Evolutionary conservation across 164 flowering plant genomes (phyloP), one percentile per base, ranked within the genome.

Genomic region (Paratinospora sagittata): DNA sequence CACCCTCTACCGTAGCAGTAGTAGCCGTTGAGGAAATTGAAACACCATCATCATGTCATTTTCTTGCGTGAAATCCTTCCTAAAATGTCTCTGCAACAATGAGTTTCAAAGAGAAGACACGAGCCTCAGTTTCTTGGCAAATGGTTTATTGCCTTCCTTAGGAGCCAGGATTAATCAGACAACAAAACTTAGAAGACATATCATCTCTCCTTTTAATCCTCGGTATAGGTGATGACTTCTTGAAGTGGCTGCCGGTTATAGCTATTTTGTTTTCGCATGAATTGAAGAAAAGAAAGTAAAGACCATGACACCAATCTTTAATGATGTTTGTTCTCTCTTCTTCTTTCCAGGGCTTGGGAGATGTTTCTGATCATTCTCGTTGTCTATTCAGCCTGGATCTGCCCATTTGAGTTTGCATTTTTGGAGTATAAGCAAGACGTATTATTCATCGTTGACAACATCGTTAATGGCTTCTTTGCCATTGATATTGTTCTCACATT

Each of bases 301-400:
- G 8, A 27, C 21, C 60, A 16, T 24, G 33, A 12, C 4, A 34
- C 52, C 9, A 55, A 24, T 34, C 19, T 37, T 75, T 49, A 62
- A 66, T 34, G 73, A 49, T 8, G 27, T 64, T 63, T 74, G 1
- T 8, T 52, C 19, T 21, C 26, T 27, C 10, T 66, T 74, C 61
- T 36, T 66, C 60, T 24, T 82, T 75, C 65, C 96, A 95, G 99
- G 89, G 91, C 84, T 34, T 95, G 99, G 99, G 89, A 92, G 88
- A 90, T 86, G 86, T 80, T 89, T 71, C 85, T 95, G 78, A 83
- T 89, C 63, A 41, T 85, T 69, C 82, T 93, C 24, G 98, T 93
- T 33, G 73, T 95, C 57, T 95, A 95, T 81, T 91, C 97, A 0
- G 96, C 99, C n/a, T 95, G 97, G 99, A 85, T 90, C 64, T 86